Evolutionary conservation across 495 filamentous ascomycete species (phyloP).

Genomic region (Elaphomyces granulatus): DNA sequence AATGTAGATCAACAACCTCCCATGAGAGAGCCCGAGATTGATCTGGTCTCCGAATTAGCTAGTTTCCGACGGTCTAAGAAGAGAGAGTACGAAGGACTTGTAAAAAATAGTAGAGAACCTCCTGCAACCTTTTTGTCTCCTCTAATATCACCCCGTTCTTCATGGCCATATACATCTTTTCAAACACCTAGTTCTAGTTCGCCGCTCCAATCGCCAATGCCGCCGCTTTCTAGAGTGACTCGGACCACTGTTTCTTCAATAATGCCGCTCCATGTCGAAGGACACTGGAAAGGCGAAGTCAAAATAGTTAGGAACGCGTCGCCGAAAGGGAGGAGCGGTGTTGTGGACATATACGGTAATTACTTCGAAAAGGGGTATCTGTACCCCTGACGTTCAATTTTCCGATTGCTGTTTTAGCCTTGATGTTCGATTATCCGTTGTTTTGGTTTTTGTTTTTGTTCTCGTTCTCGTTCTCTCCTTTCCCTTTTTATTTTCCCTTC

Average conservation of each 20-base stretch:
- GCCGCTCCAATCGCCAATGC: too few relatives aligned
- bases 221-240: too few relatives aligned
- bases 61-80: conserved; percentile 34
- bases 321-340: conserved; percentile 28
- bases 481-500: too few relatives aligned
- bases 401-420: too few relatives aligned
- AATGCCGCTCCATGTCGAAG: conserved; percentile 24
- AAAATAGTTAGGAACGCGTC: conserved; percentile 34
- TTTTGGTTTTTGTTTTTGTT: too few relatives aligned
- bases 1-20: too few relatives aligned
- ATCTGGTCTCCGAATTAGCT: conserved; percentile 36
- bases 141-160: too few relatives aligned
- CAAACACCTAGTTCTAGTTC: too few relatives aligned
- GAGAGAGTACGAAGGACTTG: conserved; percentile 26
- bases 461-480: too few relatives aligned
- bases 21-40: conserved; percentile 16
- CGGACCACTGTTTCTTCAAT: conserved; percentile 8
- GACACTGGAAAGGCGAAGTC: conserved; percentile 41
- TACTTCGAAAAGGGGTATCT: conserved; percentile 39
- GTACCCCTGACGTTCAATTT: conserved; percentile 30
- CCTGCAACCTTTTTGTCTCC: too few relatives aligned
- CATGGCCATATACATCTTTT: too few relatives aligned
- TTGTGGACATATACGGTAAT: conserved; percentile 40
- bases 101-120: conserved; percentile 4
- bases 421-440: too few relatives aligned